Conservation (phyloP, 139 green algal genomes). For the Gonium pectorale region DNA sequence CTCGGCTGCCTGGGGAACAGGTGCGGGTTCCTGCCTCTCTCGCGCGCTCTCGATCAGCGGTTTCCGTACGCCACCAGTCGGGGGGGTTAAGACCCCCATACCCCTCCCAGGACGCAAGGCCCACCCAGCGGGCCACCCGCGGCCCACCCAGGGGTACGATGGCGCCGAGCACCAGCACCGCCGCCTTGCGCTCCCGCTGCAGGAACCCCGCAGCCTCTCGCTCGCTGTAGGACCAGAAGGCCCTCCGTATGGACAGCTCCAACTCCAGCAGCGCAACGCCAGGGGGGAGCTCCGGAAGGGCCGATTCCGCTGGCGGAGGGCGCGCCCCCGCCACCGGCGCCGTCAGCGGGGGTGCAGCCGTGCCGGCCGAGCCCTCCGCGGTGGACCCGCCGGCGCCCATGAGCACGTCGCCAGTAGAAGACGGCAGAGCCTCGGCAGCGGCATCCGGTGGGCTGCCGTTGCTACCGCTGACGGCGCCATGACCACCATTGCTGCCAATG, state of each 20-base stretch:
- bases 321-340: too few relatives aligned
- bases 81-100: background rate
- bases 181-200: background rate
- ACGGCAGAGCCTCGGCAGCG: background rate
- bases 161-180: slow-evolving; percentile 3
- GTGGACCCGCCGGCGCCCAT: background rate
- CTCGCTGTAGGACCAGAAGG: slow-evolving; percentile 6
- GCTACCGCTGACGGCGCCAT: too few relatives aligned
- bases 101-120: background rate
- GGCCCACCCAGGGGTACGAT: background rate
- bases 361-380: too few relatives aligned
- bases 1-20: too few relatives aligned
- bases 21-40: too few relatives aligned
- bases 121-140: background rate
- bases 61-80: background rate
- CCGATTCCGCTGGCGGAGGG: too few relatives aligned
- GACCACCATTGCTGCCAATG: too few relatives aligned
- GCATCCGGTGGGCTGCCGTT: background rate
- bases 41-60: background rate
- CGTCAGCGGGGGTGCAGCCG: background rate
- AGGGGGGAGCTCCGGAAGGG: background rate
- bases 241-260: background rate
- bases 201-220: background rate
- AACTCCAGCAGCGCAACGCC: slow-evolving; percentile 6
- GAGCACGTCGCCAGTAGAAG: background rate